Evolutionary conservation across 75 land plant genomes (phyloP).

Genomic region (Cryptomeria japonica): DNA sequence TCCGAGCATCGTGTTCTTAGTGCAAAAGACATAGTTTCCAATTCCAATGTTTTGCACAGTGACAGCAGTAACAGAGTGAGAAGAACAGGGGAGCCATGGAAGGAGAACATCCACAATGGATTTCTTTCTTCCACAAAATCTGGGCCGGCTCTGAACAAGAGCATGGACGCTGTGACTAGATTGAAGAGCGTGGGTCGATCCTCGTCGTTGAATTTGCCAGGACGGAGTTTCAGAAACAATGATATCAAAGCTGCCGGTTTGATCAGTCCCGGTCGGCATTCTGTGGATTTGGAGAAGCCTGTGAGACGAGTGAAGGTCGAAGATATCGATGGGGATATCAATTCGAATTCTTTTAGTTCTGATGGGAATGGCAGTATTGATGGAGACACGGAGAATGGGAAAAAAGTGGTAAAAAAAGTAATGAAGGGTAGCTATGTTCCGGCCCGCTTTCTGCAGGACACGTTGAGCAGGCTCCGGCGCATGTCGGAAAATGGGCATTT

Average conservation of each 20-base stretch:
- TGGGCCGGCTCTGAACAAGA: not conserved
- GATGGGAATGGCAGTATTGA: not conserved
- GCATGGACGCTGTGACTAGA: not conserved
- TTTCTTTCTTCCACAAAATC: not conserved
- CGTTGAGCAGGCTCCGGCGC: not conserved
- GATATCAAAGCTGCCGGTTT: not conserved
- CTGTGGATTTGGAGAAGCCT: not conserved
- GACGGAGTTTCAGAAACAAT: not conserved
- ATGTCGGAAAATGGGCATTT: not conserved
- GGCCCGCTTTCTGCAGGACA: conserved; percentile 5
- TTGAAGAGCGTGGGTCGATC: not conserved
- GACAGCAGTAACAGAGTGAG: not conserved
- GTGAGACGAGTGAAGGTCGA: not conserved
- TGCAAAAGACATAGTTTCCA: not conserved
- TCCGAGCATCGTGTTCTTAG: not conserved
- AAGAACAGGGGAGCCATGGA: not conserved
- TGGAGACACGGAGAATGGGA: not conserved
- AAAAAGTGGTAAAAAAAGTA: not conserved
- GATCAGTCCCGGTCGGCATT: not conserved
- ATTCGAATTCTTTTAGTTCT: not conserved
- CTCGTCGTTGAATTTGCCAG: not conserved
- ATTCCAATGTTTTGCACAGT: not conserved
- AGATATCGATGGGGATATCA: not conserved
- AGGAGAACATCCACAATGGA: not conserved
- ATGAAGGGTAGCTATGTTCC: conserved; percentile 10